Percentiles rank a stretch among this genome's conserved stretches.
Evolutionary conservation across 1,139 yeast species (phyloP).

Genomic region (Blastobotrys niveus): DNA sequence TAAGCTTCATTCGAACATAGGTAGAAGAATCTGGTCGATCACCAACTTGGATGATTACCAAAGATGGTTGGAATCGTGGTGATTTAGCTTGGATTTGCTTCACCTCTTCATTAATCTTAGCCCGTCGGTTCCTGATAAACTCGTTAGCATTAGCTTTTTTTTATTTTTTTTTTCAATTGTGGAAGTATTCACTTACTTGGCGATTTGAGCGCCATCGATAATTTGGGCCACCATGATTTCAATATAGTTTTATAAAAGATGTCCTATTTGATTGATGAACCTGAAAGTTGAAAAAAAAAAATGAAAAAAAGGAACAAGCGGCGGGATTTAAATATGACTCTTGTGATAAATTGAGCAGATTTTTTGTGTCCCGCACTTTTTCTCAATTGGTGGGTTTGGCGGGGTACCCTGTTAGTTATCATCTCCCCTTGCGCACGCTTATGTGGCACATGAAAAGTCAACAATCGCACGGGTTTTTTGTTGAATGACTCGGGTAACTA

Average conservation of each 20-base stretch:
- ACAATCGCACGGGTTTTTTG: background rate
- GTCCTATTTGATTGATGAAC: background rate
- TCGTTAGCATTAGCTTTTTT: no score
- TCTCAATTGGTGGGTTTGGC: background rate
- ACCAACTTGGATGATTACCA: conserved; percentile 88
- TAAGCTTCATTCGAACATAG: conserved; percentile 88
- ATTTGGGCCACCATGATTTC: conserved; percentile 15
- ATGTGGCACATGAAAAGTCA: background rate
- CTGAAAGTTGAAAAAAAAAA: background rate
- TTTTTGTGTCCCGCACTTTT: background rate
- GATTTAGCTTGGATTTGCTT: conserved; percentile 10
- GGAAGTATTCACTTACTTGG: conserved; percentile 10
- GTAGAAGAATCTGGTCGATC: conserved; percentile 83
- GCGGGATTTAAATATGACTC: background rate
- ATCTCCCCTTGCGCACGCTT: background rate
- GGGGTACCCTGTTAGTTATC: background rate
- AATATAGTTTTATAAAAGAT: conserved; percentile 1
- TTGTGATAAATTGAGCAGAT: background rate
- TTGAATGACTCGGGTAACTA: no score
- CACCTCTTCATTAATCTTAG: conserved; percentile 13
- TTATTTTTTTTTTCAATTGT: background rate
- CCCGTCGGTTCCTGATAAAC: conserved; percentile 12
- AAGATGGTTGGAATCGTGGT: conserved; percentile 62
- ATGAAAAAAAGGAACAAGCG: background rate
- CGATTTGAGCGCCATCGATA: conserved; percentile 17